Conservation (phyloP, 176 grass and related monocot genomes). For the Puccinellia tenuiflora region DNA sequence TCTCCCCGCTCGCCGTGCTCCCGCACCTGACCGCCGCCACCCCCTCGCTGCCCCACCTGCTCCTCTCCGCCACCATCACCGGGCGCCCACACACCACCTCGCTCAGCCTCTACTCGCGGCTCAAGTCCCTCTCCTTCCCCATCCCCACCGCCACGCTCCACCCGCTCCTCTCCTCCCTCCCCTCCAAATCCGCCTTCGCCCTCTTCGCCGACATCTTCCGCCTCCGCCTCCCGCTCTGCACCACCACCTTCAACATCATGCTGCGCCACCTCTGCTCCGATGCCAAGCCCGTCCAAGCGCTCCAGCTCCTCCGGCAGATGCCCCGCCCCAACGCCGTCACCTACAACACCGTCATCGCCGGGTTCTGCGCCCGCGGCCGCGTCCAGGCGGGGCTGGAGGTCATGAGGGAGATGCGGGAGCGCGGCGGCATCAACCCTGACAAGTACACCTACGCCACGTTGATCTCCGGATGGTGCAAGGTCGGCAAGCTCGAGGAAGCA, state of each 20-base stretch:
- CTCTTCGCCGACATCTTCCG: slow-evolving; percentile 57
- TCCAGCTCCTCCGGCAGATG: slow-evolving; percentile 42
- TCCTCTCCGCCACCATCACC: slow-evolving; percentile 19
- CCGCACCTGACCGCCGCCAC: slow-evolving; percentile 5
- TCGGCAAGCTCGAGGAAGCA: slow-evolving; percentile 31
- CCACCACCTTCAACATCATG: slow-evolving; percentile 50
- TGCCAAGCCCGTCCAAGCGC: slow-evolving; percentile 35
- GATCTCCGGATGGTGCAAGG: slow-evolving; percentile 34
- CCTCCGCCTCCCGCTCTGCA: slow-evolving; percentile 33
- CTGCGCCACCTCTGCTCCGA: slow-evolving; percentile 49
- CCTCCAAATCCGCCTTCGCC: slow-evolving; percentile 41
- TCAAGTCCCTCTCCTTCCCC: slow-evolving; percentile 20
- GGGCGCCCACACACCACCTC: slow-evolving; percentile 13
- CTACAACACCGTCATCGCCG: slow-evolving; percentile 49
- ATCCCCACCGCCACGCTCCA: slow-evolving; percentile 17
- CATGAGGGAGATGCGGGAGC: slow-evolving; percentile 31
- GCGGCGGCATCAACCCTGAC: slow-evolving; percentile 24
- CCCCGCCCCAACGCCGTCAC: slow-evolving; percentile 39
- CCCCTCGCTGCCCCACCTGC: slow-evolving; percentile 1
- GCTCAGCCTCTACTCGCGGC: slow-evolving; percentile 18
- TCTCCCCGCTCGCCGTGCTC: slow-evolving; percentile 25
- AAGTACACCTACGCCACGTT: slow-evolving; percentile 42
- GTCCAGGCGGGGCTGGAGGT: slow-evolving; percentile 28
- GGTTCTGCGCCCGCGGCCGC: slow-evolving; percentile 32
- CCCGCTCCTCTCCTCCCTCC: slow-evolving; percentile 31